Evolutionary conservation across 1,284 basidiomycete genomes (phyloP), one percentile per base, ranked within the genome.

Genomic region (Pyrrhoderma lamaoense): DNA sequence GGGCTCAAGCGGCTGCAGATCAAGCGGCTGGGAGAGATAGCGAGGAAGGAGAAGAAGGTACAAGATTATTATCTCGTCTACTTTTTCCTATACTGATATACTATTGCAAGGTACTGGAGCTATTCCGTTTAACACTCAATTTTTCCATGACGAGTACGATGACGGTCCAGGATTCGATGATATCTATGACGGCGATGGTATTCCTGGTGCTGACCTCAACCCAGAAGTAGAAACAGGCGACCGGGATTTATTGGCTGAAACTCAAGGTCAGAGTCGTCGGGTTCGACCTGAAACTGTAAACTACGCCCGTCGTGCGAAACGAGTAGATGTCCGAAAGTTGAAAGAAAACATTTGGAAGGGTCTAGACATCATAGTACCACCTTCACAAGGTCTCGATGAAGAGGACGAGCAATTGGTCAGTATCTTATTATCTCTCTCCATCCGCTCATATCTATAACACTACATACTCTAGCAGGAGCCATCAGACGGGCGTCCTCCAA

Each of bases 291-390:
- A 97, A 64, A 82, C 82, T 56, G 92, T 99, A 60, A 93, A 94
- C 60, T 98, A 96, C 62, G 88, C 94, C 3, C 96, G 95, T 70
- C 83, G 89, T 51, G 95, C 96, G 2, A 99, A 98, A 72, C 76
- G 94, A 40, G 94, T 99, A 23, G 96, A 99, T 64, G 93, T 99
- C 44, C 82, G 93, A 63, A 91, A 88, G 67, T 74, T 99, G 60
- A 99, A 99, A 71, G 96, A 99, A 57, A 96, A 93, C 62, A 98
- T 99, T 52, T 99, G 95, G 95, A 87, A 80, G 62, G 89, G 89
- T 4, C 70, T 98, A 36, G 85, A 88, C 59, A 89, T 89, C 51
- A 70, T 82, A 18, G 58, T 75, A 42, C 67, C 67, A 13, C 65
- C 66, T 27, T 67, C 68, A 43, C 66, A 64, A 36, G 67, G 69